Evolutionary conservation across 495 filamentous ascomycete species (phyloP).

Genomic region (Penicillium paxilli): DNA sequence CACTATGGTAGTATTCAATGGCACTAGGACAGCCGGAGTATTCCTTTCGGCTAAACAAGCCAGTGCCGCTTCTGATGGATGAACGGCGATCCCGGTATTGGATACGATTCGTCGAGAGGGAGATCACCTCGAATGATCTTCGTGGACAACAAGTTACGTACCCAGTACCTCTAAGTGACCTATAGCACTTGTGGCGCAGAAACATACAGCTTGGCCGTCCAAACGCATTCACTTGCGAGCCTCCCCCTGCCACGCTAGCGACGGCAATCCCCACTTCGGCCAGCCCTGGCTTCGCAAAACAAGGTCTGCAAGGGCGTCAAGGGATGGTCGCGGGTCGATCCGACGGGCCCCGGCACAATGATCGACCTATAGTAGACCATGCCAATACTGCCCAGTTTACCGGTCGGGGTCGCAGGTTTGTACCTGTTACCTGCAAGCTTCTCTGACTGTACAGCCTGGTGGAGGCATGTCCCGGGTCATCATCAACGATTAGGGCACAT

Average conservation of each 20-base stretch:
- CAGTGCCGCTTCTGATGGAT: neutral
- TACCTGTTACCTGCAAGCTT: neutral
- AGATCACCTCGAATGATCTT: neutral
- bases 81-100: neutral
- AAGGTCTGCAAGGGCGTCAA: constrained; percentile 16
- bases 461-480: neutral
- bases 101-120: constrained; percentile 6
- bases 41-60: neutral
- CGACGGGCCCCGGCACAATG: constrained; percentile 2
- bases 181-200: constrained; percentile 4
- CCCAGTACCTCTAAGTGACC: neutral
- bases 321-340: constrained; percentile 18
- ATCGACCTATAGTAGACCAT: constrained; percentile 7
- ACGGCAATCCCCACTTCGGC: neutral
- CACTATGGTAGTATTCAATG: neutral
- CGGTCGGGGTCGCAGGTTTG: neutral
- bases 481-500: neutral
- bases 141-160: neutral
- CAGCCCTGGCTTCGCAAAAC: neutral
- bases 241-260: neutral
- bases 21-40: neutral
- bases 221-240: neutral
- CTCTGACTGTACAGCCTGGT: neutral
- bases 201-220: neutral
- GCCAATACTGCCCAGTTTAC: neutral